phyloP scores from a whole-genome alignment of 148 eudicot genomes.

The Rhododendron molle region DNA sequence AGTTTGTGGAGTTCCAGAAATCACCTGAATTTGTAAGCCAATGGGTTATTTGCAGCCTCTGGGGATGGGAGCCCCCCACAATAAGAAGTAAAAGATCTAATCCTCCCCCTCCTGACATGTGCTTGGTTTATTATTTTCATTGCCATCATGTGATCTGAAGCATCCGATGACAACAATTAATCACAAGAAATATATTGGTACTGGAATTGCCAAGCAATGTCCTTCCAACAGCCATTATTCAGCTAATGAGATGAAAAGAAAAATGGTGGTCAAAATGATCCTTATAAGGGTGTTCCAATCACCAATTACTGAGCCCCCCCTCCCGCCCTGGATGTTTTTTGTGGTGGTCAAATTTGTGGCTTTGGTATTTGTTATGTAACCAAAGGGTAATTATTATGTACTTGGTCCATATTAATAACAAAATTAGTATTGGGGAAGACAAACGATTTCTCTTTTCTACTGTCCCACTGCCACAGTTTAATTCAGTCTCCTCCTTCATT shows the following conservation, averaged over 20 bases:
- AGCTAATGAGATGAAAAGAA: neutral
- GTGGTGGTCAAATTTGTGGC: neutral
- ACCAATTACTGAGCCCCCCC: neutral
- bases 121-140: conserved; percentile 94
- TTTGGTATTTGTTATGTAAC: neutral
- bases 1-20: neutral
- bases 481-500: neutral
- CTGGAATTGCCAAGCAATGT: neutral
- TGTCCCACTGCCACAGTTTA: neutral
- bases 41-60: conserved; percentile 89
- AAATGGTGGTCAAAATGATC: neutral
- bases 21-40: conserved; percentile 97
- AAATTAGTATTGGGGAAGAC: neutral
- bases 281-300: neutral
- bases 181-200: neutral
- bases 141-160: conserved; percentile 98
- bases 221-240: neutral
- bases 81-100: conserved; percentile 76
- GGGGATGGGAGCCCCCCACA: conserved; percentile 99
- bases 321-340: neutral
- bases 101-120: conserved; percentile 62
- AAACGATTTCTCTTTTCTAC: neutral
- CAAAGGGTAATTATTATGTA: neutral
- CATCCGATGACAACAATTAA: conserved; percentile 5
- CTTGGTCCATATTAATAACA: neutral